A percentile compares a stretch with the other conserved stretches of the same genome.
phyloP scores from a whole-genome alignment of 106 monocot species.

The Dendrobium officinale region DNA sequence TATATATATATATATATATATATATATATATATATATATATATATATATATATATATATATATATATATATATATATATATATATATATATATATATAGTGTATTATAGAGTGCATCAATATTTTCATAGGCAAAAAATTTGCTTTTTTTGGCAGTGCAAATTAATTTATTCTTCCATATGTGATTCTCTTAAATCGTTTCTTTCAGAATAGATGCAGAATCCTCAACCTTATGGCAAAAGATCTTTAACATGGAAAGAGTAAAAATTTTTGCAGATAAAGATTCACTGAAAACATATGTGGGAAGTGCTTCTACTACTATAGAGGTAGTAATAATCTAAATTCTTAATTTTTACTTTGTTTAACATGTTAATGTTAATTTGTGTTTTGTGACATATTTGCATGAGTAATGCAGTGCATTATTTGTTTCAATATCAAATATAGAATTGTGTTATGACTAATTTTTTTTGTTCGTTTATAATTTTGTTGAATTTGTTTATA shows the following conservation, averaged over 20 bases:
- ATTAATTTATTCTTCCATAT: not conserved
- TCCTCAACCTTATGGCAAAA: constrained; percentile 35
- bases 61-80: too few relatives aligned
- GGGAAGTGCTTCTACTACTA: constrained; percentile 14
- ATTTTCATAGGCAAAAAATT: not conserved
- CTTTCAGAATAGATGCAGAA: constrained; percentile 78
- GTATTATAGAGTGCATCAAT: too few relatives aligned
- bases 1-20: too few relatives aligned
- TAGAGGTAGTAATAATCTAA: constrained; percentile 38
- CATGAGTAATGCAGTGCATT: too few relatives aligned
- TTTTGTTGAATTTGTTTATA: not conserved
- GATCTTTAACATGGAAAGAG: constrained; percentile 42
- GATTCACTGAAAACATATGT: constrained; percentile 16
- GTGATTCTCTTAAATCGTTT: not conserved
- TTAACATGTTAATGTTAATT: not conserved
- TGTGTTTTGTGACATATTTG: too few relatives aligned
- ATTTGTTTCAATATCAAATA: not conserved
- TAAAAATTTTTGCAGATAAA: constrained; percentile 14
- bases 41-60: too few relatives aligned
- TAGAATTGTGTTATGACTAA: not conserved
- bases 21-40: too few relatives aligned
- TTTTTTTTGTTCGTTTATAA: not conserved
- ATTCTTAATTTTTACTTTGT: not conserved
- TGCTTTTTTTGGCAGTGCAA: not conserved
- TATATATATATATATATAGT: too few relatives aligned